phyloP scores from a whole-genome alignment of 106 monocot species.

The Amphibolis antarctica region DNA sequence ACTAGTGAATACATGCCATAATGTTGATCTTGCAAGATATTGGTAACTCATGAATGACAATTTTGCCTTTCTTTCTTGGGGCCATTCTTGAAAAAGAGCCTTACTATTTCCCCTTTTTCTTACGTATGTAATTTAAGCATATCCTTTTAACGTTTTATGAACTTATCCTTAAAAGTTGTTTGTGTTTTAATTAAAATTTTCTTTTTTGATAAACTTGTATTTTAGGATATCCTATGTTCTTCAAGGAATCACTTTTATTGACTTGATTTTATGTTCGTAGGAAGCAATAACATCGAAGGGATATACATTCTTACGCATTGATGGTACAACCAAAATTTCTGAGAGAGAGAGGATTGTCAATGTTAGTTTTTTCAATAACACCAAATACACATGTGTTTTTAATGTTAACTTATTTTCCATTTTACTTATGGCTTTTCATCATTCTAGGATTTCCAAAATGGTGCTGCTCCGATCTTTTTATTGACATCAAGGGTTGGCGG shows the following conservation, averaged over 20 bases:
- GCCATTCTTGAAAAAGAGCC: no score
- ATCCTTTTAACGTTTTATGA: no score
- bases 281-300: conserved; percentile 53
- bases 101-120: no score
- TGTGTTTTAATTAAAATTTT: no score
- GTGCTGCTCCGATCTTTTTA: conserved; percentile 73
- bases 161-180: no score
- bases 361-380: conserved; percentile 18
- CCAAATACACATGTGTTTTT: background rate
- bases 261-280: conserved; percentile 19
- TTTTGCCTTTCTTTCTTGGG: no score
- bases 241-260: background rate
- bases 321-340: conserved; percentile 92
- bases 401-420: background rate
- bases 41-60: no score
- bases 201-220: background rate
- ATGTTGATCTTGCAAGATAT: no score
- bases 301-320: conserved; percentile 68
- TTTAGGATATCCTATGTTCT: background rate
- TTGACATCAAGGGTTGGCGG: conserved; percentile 97
- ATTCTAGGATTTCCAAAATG: conserved; percentile 87
- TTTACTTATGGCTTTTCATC: background rate
- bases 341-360: conserved; percentile 80
- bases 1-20: no score
- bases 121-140: no score